These are phyloP conservation scores for Prunus mongolica DNA, from an alignment of 306 rosid genomes.

Conservation along the genomic window DNA sequence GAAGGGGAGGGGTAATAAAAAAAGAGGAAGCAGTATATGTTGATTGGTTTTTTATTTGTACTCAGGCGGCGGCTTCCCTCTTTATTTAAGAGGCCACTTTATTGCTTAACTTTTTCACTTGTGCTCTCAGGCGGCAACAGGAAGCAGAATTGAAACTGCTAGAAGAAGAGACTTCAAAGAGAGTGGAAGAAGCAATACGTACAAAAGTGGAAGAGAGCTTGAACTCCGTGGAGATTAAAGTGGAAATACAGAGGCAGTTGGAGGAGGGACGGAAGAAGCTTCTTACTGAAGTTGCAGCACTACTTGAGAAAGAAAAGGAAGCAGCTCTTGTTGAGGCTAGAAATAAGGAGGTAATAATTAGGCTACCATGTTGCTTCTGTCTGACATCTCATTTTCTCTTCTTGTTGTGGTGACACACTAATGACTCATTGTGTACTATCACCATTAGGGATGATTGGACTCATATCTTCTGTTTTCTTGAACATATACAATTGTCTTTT, in stretches of 20 bases:
- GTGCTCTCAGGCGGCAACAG: conserved; percentile 51
- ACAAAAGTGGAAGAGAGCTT: conserved; percentile 73
- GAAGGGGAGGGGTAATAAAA: not conserved
- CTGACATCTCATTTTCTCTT: not conserved
- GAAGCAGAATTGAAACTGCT: conserved; percentile 69
- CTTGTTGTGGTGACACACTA: not conserved
- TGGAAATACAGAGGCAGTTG: conserved; percentile 57
- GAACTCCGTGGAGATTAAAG: conserved; percentile 54
- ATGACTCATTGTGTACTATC: not conserved
- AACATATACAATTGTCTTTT: not conserved
- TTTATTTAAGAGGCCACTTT: conserved; percentile 32
- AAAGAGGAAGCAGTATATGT: conserved; percentile 24
- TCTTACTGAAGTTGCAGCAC: conserved; percentile 68
- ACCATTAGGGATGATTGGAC: not conserved
- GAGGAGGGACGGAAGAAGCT: conserved; percentile 73
- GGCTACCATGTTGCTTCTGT: not conserved
- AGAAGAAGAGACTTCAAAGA: conserved; percentile 78
- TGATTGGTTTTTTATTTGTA: conserved; percentile 22
- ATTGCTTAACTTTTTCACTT: conserved; percentile 34
- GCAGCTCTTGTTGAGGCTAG: conserved; percentile 78
- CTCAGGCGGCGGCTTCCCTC: conserved; percentile 24
- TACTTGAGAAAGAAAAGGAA: conserved; percentile 86
- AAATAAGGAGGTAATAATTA: conserved; percentile 67
- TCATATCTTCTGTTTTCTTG: not conserved
- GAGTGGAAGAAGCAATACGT: conserved; percentile 75